Conservation (phyloP, 2,329 filamentous ascomycete species). For the Davidsoniella australis region DNA sequence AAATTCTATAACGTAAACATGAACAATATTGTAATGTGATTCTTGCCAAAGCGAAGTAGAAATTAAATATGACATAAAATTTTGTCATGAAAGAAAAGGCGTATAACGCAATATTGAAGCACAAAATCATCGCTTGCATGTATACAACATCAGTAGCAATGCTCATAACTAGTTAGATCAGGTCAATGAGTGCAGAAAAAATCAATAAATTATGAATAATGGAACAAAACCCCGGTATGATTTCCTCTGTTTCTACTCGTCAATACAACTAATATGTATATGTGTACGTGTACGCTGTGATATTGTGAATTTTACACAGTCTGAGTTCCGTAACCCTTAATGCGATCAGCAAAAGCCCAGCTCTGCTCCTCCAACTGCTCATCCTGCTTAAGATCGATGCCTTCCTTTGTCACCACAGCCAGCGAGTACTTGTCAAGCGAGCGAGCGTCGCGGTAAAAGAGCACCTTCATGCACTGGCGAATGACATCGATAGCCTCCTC, state of each 20-base stretch:
- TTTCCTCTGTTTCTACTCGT: neutral
- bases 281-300: no score
- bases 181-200: no score
- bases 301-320: conserved; percentile 26
- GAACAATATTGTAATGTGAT: no score
- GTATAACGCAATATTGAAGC: no score
- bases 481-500: conserved; percentile 68
- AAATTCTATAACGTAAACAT: no score
- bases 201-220: neutral
- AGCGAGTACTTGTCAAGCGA: conserved; percentile 84
- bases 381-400: conserved; percentile 67
- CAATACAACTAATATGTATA: no score
- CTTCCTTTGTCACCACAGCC: conserved; percentile 74
- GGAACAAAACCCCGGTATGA: neutral
- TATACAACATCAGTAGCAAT: no score
- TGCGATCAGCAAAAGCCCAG: conserved; percentile 93
- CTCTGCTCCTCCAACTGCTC: conserved; percentile 89
- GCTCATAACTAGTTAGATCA: no score
- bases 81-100: no score
- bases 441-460: conserved; percentile 92
- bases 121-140: no score
- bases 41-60: no score
- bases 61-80: no score
- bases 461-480: conserved; percentile 93
- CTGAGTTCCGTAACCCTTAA: conserved; percentile 90